Percentiles rank a stretch among this genome's conserved stretches.
phyloP scores from a whole-genome alignment of 768 basidiomycete species.

The Glaciozyma antarctica region DNA sequence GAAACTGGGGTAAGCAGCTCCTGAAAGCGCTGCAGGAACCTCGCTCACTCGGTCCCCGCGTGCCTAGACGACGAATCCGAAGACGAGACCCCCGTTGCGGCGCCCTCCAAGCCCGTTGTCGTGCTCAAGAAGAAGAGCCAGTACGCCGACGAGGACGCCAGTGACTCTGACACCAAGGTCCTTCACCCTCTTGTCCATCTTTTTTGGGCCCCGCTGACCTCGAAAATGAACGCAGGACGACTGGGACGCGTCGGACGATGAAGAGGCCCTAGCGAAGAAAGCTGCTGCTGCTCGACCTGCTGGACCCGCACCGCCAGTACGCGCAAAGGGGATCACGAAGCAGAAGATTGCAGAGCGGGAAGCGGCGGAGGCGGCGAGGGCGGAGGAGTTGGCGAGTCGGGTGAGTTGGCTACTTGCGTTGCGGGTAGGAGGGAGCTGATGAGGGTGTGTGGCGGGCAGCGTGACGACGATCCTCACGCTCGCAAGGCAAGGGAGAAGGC shows the following conservation, averaged over 20 bases:
- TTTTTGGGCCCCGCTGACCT: slow-evolving; percentile 11
- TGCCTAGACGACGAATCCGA: slow-evolving; percentile 39
- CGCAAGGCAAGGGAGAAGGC: slow-evolving; percentile 65
- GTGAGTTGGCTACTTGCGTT: not conserved
- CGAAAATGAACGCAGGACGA: slow-evolving; percentile 56
- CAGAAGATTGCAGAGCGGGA: slow-evolving; percentile 88
- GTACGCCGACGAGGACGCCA: slow-evolving; percentile 84
- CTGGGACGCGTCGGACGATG: slow-evolving; percentile 81
- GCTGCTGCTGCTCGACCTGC: slow-evolving; percentile 40
- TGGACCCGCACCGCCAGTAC: slow-evolving; percentile 54
- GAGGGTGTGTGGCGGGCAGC: slow-evolving; percentile 21
- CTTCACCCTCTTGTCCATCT: slow-evolving; percentile 7
- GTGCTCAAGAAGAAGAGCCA: slow-evolving; percentile 47
- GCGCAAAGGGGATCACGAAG: slow-evolving; percentile 89
- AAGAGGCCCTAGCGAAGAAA: slow-evolving; percentile 50
- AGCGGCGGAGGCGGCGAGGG: slow-evolving; percentile 54
- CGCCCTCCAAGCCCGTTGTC: slow-evolving; percentile 34
- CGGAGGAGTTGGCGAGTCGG: slow-evolving; percentile 42
- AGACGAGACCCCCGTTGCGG: slow-evolving; percentile 38
- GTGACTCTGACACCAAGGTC: slow-evolving; percentile 69
- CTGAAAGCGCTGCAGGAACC: not conserved
- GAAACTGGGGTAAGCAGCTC: not conserved
- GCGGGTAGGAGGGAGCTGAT: slow-evolving; percentile 45
- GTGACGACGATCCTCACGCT: slow-evolving; percentile 63
- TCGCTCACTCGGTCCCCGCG: not conserved